Evolutionary conservation across 2,329 filamentous ascomycete species (phyloP).

Genomic region (Dendryphion nanum): DNA sequence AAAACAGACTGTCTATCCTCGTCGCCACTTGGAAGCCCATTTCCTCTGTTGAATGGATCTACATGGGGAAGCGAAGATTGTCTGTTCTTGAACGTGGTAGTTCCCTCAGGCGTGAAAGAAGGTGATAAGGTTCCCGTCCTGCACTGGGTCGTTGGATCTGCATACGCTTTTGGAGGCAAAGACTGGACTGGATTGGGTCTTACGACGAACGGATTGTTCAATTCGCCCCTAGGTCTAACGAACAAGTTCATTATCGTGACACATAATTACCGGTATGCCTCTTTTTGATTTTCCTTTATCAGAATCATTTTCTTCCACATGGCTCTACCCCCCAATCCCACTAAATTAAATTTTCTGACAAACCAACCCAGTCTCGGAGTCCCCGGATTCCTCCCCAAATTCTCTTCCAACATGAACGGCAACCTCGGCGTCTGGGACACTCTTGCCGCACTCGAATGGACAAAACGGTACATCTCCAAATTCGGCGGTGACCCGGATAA

Average conservation of each 20-base stretch:
- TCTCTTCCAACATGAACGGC: conserved; percentile 21
- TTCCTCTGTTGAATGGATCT: conserved; percentile 3
- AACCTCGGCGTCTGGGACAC: conserved; percentile 51
- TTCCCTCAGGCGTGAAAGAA: conserved; percentile 2
- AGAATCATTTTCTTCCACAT: too few species aligned
- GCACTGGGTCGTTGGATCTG: conserved; percentile 6
- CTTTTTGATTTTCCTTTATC: too few species aligned
- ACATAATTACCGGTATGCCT: conserved; percentile 5
- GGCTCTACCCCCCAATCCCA: too few species aligned
- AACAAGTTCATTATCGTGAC: conserved; percentile 7
- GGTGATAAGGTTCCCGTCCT: conserved; percentile 8
- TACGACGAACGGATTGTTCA: conserved; percentile 2
- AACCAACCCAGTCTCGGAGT: not conserved
- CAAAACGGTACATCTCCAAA: conserved; percentile 33
- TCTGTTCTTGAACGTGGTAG: conserved; percentile 6
- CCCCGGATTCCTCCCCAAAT: conserved; percentile 3
- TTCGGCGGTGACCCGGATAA: conserved; percentile 9
- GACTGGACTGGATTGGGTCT: conserved; percentile 6
- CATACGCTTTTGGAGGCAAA: conserved; percentile 7
- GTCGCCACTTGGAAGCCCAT: conserved; percentile 2
- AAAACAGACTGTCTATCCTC: conserved; percentile 6
- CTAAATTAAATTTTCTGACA: too few species aligned
- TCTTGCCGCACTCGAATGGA: conserved; percentile 49
- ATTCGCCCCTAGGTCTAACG: conserved; percentile 4
- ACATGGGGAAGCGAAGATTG: conserved; percentile 7